These are phyloP conservation scores for Erythrophleum ivorense DNA, from an alignment of 331 rosid genomes.

Conservation along the genomic window DNA sequence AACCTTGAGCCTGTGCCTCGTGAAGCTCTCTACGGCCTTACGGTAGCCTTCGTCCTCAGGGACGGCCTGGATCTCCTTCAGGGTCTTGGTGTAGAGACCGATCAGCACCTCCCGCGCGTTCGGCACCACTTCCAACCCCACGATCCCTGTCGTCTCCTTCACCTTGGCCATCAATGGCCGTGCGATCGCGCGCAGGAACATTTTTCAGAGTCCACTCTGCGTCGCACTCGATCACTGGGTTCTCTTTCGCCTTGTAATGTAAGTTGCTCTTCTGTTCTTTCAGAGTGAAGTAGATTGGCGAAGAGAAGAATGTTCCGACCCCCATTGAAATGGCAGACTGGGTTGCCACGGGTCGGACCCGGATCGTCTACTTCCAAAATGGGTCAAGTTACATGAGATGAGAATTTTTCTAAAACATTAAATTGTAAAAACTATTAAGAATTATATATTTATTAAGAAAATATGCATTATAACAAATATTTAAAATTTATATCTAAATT, in stretches of 20 bases:
- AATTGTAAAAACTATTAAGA: too few species aligned
- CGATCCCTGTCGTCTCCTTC: slow-evolving; percentile 89
- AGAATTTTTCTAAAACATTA: too few species aligned
- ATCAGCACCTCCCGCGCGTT: slow-evolving; percentile 83
- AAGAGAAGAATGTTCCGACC: not conserved
- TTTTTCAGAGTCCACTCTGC: slow-evolving; percentile 25
- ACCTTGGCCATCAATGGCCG: slow-evolving; percentile 89
- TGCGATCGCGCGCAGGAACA: slow-evolving; percentile 83
- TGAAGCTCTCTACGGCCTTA: slow-evolving; percentile 87
- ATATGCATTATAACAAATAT: too few species aligned
- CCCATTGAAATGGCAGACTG: too few species aligned
- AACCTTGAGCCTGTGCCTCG: slow-evolving; percentile 67
- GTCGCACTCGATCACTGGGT: not conserved
- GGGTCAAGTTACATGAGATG: too few species aligned
- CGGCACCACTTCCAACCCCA: slow-evolving; percentile 83
- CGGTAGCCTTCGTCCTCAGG: slow-evolving; percentile 93
- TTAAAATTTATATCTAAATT: too few species aligned
- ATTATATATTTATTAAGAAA: too few species aligned
- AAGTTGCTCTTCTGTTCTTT: too few species aligned
- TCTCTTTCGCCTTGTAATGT: not conserved
- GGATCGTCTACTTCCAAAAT: too few species aligned
- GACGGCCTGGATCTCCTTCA: slow-evolving; percentile 82
- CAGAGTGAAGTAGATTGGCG: not conserved
- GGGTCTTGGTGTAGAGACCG: slow-evolving; percentile 71
- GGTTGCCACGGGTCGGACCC: not conserved